phyloP scores from a whole-genome alignment of 345 rosid species.

The Euphorbia lathyris region DNA sequence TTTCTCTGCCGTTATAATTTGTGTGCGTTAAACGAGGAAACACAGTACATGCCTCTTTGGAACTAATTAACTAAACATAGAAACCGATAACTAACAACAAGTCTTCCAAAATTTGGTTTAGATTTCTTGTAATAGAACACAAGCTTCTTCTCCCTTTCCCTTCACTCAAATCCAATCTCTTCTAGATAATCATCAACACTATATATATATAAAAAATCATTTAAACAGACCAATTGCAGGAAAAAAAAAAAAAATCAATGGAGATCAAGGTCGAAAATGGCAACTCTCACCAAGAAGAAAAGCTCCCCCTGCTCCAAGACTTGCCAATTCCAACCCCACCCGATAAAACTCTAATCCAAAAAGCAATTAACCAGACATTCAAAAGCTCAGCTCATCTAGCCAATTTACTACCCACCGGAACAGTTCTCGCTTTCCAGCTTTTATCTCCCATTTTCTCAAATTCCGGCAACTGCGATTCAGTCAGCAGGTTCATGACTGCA shows the following conservation, averaged over 20 bases:
- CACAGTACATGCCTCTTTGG: neutral
- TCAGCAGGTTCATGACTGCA: constrained; percentile 52
- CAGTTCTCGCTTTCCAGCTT: constrained; percentile 89
- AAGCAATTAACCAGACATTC: constrained; percentile 78
- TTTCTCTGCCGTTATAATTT: no score
- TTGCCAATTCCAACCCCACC: constrained; percentile 36
- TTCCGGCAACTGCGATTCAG: constrained; percentile 67
- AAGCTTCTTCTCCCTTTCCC: constrained; percentile 25
- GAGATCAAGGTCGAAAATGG: constrained; percentile 42
- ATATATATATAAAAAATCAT: neutral
- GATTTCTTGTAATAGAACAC: constrained; percentile 66
- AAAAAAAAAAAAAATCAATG: constrained; percentile 24
- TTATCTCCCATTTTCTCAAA: constrained; percentile 75
- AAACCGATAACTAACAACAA: neutral
- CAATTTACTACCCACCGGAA: constrained; percentile 85
- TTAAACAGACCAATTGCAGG: neutral
- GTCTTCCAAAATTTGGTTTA: constrained; percentile 23
- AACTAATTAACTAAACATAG: neutral
- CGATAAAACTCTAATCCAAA: constrained; percentile 52
- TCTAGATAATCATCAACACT: constrained; percentile 5
- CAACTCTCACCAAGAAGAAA: constrained; percentile 28
- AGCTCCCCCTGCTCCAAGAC: constrained; percentile 44
- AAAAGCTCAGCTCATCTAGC: constrained; percentile 87
- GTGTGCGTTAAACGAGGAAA: neutral
- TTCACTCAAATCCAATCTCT: constrained; percentile 30